Conservation (phyloP, 225 moss, liverwort and hornwort genomes). For the Sphagnum contortum region DNA sequence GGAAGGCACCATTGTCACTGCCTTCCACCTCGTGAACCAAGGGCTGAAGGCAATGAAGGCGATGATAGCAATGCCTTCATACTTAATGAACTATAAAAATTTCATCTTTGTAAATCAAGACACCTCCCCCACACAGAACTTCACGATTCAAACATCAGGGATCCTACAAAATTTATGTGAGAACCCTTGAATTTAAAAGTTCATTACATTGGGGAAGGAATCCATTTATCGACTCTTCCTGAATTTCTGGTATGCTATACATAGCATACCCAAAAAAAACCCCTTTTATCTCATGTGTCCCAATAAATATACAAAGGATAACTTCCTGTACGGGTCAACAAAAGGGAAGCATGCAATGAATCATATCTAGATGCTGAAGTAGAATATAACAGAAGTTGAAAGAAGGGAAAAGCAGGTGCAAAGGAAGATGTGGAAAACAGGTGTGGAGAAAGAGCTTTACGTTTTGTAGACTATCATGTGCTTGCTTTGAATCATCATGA, state of each 20-base stretch:
- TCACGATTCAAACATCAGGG: not conserved
- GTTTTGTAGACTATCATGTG: constrained; percentile 23
- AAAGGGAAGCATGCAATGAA: not conserved
- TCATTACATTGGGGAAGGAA: not conserved
- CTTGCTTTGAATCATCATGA: constrained; percentile 15
- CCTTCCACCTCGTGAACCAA: too few relatives aligned
- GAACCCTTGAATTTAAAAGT: not conserved
- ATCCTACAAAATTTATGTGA: not conserved
- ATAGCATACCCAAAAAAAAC: not conserved
- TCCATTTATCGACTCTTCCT: not conserved
- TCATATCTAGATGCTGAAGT: not conserved
- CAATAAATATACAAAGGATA: not conserved
- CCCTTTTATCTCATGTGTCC: not conserved
- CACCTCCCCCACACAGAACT: not conserved
- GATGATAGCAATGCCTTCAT: too few relatives aligned
- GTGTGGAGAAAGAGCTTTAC: constrained; percentile 5
- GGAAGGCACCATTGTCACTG: too few relatives aligned
- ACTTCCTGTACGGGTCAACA: not conserved
- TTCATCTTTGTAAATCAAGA: not conserved
- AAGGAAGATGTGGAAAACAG: not conserved
- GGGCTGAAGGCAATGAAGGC: too few relatives aligned
- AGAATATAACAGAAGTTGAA: not conserved
- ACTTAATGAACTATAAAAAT: not conserved
- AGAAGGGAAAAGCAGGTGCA: not conserved
- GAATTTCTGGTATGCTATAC: not conserved